phyloP scores from a whole-genome alignment of 345 rosid species.

The Bruguiera parviflora region DNA sequence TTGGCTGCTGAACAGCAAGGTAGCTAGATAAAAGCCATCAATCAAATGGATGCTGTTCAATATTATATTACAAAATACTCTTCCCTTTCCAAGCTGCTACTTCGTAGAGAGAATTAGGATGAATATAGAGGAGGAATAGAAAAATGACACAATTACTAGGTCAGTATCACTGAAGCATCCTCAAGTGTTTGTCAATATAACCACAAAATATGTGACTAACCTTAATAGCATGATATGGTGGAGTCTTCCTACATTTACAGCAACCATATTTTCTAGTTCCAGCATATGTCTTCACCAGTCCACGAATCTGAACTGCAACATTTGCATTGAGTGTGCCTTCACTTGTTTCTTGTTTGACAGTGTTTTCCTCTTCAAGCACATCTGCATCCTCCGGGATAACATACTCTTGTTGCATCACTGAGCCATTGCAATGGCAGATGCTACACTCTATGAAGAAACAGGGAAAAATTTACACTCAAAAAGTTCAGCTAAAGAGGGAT shows the following conservation, averaged over 20 bases:
- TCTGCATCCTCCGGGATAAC: constrained; percentile 71
- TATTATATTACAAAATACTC: too few relatives aligned
- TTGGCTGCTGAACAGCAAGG: too few relatives aligned
- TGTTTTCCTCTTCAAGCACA: constrained; percentile 75
- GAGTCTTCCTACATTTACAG: constrained; percentile 67
- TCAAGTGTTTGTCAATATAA: neutral
- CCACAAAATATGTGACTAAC: constrained; percentile 26
- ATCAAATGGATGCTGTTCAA: too few relatives aligned
- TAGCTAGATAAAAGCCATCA: too few relatives aligned
- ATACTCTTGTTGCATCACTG: constrained; percentile 51
- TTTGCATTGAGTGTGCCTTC: constrained; percentile 50
- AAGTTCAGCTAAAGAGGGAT: constrained; percentile 1
- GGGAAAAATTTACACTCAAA: constrained; percentile 9
- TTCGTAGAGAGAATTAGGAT: too few relatives aligned
- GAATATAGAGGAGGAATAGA: too few relatives aligned
- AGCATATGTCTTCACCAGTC: constrained; percentile 73
- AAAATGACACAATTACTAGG: too few relatives aligned
- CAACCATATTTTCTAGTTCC: constrained; percentile 55
- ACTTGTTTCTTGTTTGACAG: constrained; percentile 49
- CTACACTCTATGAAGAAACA: constrained; percentile 59
- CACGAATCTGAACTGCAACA: constrained; percentile 79
- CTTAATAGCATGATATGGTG: constrained; percentile 78
- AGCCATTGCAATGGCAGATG: constrained; percentile 66
- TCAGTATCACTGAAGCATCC: too few relatives aligned
- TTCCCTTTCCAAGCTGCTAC: too few relatives aligned